These are phyloP conservation scores for Dioscorea alata DNA, from an alignment of 106 monocot genomes.

Conservation along the genomic window DNA sequence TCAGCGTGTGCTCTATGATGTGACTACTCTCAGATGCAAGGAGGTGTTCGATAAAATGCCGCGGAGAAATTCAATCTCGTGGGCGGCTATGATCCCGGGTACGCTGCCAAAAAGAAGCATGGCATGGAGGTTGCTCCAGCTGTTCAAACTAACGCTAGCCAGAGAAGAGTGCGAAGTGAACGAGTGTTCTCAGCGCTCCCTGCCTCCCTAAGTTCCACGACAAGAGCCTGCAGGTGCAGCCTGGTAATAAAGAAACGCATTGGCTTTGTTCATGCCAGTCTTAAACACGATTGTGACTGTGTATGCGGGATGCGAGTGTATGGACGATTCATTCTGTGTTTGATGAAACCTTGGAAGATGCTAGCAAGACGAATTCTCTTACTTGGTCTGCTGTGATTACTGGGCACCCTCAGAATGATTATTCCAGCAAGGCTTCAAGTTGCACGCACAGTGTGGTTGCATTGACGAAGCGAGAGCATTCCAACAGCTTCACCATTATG, in stretches of 20 bases:
- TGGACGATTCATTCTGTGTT: constrained; percentile 45
- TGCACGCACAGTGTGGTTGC: too few species aligned
- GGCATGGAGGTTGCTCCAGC: constrained; percentile 27
- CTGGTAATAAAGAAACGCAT: constrained; percentile 32
- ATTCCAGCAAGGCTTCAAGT: constrained; percentile 24
- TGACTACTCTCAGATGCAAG: too few species aligned
- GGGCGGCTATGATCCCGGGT: constrained; percentile 66
- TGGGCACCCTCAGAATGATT: constrained; percentile 54
- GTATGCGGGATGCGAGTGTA: constrained; percentile 43
- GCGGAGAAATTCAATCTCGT: too few species aligned
- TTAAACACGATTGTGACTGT: constrained; percentile 57
- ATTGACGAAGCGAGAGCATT: too few species aligned
- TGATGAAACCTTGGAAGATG: constrained; percentile 8
- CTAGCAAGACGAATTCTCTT: constrained; percentile 31
- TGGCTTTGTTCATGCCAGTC: constrained; percentile 34
- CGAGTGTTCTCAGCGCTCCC: constrained; percentile 44
- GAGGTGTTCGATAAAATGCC: too few species aligned
- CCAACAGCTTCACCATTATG: too few species aligned
- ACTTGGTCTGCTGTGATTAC: constrained; percentile 78
- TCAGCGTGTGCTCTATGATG: too few species aligned
- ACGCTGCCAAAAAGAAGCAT: constrained; percentile 22
- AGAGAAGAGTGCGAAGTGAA: constrained; percentile 25
- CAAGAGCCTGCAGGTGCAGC: constrained; percentile 41
- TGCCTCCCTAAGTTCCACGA: constrained; percentile 21
- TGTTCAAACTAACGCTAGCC: constrained; percentile 34